Conservation (phyloP, 2,329 filamentous ascomycete genomes). For the Aspergillus piperis region DNA sequence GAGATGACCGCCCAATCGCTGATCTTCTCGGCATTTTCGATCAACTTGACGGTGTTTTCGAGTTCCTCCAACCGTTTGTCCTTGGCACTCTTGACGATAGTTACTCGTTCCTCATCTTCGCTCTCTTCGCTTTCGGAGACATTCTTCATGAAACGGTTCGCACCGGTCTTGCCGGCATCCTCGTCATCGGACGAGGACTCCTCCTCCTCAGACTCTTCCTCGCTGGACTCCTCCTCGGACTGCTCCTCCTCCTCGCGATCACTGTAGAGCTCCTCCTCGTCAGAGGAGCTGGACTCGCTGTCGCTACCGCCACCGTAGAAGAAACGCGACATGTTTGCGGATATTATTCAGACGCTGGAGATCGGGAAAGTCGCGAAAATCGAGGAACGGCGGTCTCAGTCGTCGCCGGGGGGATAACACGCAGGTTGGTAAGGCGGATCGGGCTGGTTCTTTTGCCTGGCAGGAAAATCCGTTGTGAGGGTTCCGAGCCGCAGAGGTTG, state of each 20-base stretch:
- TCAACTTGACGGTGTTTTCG: slow-evolving; percentile 82
- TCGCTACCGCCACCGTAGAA: slow-evolving; percentile 96
- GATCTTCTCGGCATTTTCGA: slow-evolving; percentile 97
- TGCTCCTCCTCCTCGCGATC: slow-evolving; percentile 69
- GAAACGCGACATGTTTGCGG: slow-evolving; percentile 84
- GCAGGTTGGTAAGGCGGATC: slow-evolving; percentile 11
- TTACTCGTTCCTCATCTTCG: slow-evolving; percentile 82
- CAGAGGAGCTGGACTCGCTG: slow-evolving; percentile 85
- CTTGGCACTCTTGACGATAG: slow-evolving; percentile 94
- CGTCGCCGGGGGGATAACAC: slow-evolving; percentile 16
- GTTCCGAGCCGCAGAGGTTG: slow-evolving; percentile 30
- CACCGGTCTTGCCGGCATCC: slow-evolving; percentile 65
- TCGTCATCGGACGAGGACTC: slow-evolving; percentile 50
- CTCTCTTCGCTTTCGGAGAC: slow-evolving; percentile 75
- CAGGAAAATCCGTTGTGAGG: slow-evolving; percentile 31
- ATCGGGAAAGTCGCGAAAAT: slow-evolving; percentile 25
- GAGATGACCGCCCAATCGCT: slow-evolving; percentile 95
- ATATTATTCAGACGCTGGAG: slow-evolving; percentile 16
- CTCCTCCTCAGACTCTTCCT: slow-evolving; percentile 61
- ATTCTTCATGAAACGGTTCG: slow-evolving; percentile 80
- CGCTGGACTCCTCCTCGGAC: slow-evolving; percentile 56
- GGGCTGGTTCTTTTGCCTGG: slow-evolving; percentile 16
- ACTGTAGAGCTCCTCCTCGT: slow-evolving; percentile 92
- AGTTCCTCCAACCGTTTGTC: slow-evolving; percentile 96
- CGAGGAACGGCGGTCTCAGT: slow-evolving; percentile 27